Conservation (phyloP, 1,284 basidiomycete species). For the Anthracocystis panici-leucophaei region DNA sequence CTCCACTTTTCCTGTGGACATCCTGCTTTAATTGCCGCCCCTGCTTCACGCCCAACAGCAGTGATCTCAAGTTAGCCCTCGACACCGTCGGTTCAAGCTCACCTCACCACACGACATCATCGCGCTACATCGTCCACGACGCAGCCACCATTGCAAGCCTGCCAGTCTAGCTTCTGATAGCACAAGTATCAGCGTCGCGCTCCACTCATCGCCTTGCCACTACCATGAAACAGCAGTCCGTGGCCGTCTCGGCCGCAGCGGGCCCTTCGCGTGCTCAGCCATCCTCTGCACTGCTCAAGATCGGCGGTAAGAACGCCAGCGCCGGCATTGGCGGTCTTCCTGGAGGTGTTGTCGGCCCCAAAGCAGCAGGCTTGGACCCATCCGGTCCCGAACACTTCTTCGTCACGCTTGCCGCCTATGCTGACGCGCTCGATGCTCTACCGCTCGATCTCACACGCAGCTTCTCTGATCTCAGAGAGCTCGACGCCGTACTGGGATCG, state of each 20-base stretch:
- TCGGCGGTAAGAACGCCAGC: slow-evolving; percentile 14
- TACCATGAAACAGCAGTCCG: slow-evolving; percentile 30
- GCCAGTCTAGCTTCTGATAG: neutral
- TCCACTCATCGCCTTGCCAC: neutral
- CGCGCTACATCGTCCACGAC: neutral
- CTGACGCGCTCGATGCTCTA: slow-evolving; percentile 89
- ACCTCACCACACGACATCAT: slow-evolving; percentile 1
- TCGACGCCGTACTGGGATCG: slow-evolving; percentile 91
- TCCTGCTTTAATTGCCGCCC: neutral
- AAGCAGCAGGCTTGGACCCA: slow-evolving; percentile 48
- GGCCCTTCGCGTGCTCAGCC: slow-evolving; percentile 32
- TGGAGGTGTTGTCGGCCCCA: slow-evolving; percentile 43
- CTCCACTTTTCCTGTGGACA: neutral
- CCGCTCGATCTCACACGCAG: slow-evolving; percentile 93
- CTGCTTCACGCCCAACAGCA: neutral
- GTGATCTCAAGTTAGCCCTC: neutral
- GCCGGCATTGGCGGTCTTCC: slow-evolving; percentile 40
- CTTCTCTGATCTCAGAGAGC: slow-evolving; percentile 94
- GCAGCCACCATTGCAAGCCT: neutral
- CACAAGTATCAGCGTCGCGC: neutral
- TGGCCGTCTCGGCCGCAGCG: slow-evolving; percentile 18
- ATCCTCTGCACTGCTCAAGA: slow-evolving; percentile 18
- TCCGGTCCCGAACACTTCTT: slow-evolving; percentile 57
- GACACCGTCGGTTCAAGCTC: neutral
- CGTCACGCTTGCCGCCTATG: slow-evolving; percentile 67